A percentile compares a stretch with the other conserved stretches of the same genome.
Evolutionary conservation across 2,329 filamentous ascomycete genomes (phyloP).

Genomic region (Fusarium verticillioides): DNA sequence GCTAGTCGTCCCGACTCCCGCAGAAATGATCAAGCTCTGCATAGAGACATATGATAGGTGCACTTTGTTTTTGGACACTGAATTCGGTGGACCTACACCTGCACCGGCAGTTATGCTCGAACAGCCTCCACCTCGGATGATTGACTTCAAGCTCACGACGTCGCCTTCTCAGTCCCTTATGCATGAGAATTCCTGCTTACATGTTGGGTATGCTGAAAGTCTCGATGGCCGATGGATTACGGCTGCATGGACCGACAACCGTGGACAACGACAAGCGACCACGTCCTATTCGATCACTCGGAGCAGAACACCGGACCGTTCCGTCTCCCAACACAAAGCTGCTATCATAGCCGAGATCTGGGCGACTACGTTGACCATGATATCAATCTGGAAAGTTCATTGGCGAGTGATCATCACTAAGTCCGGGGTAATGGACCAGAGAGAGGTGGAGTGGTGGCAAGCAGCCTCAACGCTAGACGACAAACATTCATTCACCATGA

Average conservation of each 20-base stretch:
- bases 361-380: slow-evolving; percentile 79
- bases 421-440: slow-evolving; percentile 73
- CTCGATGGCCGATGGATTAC: slow-evolving; percentile 82
- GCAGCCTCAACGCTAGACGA: slow-evolving; percentile 63
- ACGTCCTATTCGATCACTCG: slow-evolving; percentile 78
- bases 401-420: slow-evolving; percentile 84
- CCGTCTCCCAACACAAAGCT: slow-evolving; percentile 61
- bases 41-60: slow-evolving; percentile 84
- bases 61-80: slow-evolving; percentile 55
- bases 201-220: slow-evolving; percentile 82
- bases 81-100: slow-evolving; percentile 63
- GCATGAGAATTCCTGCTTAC: slow-evolving; percentile 82
- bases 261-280: slow-evolving; percentile 77
- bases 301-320: slow-evolving; percentile 62
- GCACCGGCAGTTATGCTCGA: slow-evolving; percentile 80
- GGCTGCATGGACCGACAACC: slow-evolving; percentile 83
- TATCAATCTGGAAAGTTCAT: slow-evolving; percentile 75
- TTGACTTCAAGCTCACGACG: slow-evolving; percentile 78
- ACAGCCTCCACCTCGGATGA: slow-evolving; percentile 72
- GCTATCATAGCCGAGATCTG: slow-evolving; percentile 78
- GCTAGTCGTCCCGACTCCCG: slow-evolving; percentile 70
- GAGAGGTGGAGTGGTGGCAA: slow-evolving; percentile 72
- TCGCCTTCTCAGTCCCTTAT: slow-evolving; percentile 78
- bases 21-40: slow-evolving; percentile 71
- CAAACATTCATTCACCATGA: slow-evolving; percentile 63